Percentiles rank a stretch among this genome's conserved stretches.
Conservation (phyloP, 768 basidiomycete species). For the Sporobolomyces pararoseus region DNA sequence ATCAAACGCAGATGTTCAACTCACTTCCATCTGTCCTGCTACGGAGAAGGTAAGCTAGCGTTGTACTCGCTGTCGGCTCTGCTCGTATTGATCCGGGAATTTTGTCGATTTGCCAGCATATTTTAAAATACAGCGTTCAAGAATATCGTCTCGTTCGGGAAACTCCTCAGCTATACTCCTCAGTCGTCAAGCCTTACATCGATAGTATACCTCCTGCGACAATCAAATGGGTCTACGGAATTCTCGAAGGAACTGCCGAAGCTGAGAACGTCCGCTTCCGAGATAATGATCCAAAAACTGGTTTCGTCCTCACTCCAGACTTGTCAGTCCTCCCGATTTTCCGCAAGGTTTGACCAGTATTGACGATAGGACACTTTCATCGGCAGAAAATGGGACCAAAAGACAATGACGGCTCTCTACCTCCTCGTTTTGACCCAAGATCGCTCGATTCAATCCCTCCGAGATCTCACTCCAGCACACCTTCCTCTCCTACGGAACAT, state of each 20-base stretch:
- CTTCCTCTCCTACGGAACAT: slow-evolving; percentile 66
- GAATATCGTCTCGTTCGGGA: slow-evolving; percentile 69
- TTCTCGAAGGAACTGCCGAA: slow-evolving; percentile 73
- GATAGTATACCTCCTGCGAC: slow-evolving; percentile 66
- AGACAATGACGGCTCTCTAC: slow-evolving; percentile 71
- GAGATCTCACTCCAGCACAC: slow-evolving; percentile 68
- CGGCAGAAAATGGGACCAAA: slow-evolving; percentile 77
- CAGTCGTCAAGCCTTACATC: slow-evolving; percentile 74
- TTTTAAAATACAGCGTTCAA: slow-evolving; percentile 76
- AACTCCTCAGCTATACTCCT: slow-evolving; percentile 70
- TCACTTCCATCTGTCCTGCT: slow-evolving; percentile 80
- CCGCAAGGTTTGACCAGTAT: too few relatives aligned
- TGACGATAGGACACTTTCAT: too few relatives aligned
- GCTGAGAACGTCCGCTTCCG: slow-evolving; percentile 67
- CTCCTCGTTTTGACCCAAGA: slow-evolving; percentile 72
- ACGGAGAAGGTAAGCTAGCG: slow-evolving; percentile 61
- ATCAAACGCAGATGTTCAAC: slow-evolving; percentile 67
- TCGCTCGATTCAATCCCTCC: slow-evolving; percentile 62
- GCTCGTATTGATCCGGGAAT: too few relatives aligned
- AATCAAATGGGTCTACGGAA: slow-evolving; percentile 85
- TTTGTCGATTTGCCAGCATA: slow-evolving; percentile 56
- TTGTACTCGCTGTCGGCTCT: too few relatives aligned
- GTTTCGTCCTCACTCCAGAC: slow-evolving; percentile 82
- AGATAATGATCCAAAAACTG: slow-evolving; percentile 53
- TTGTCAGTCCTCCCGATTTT: slow-evolving; percentile 51